Conservation (phyloP, 1,139 yeast species). For the Taphrina sp. region DNA sequence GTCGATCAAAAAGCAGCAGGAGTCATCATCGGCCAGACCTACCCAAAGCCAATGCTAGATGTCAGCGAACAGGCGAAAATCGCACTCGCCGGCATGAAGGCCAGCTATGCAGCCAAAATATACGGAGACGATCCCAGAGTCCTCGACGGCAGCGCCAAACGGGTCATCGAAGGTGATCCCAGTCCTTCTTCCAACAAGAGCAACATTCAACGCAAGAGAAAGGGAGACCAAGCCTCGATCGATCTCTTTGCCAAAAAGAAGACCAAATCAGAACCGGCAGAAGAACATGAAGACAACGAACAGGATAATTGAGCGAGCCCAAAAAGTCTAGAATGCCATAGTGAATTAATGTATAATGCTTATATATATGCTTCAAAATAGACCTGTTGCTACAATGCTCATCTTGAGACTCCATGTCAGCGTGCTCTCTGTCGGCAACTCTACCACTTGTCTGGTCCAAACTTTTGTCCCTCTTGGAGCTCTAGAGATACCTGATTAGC, state of each 20-base stretch:
- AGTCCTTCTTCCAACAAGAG: not conserved
- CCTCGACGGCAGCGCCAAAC: constrained; percentile 3
- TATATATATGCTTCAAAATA: not conserved
- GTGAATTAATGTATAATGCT: not conserved
- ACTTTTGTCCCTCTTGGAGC: too few species aligned
- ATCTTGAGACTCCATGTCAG: too few species aligned
- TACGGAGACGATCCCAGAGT: constrained; percentile 15
- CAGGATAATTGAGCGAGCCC: constrained; percentile 12
- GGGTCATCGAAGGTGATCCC: not conserved
- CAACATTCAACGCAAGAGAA: constrained; percentile 14
- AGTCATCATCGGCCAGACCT: constrained; percentile 9
- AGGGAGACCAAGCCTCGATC: constrained; percentile 21
- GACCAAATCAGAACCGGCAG: constrained; percentile 10
- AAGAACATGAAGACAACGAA: constrained; percentile 24
- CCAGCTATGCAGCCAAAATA: constrained; percentile 19
- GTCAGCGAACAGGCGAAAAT: constrained; percentile 20
- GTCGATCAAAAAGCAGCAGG: constrained; percentile 21
- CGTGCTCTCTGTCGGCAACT: too few species aligned
- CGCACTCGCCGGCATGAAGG: constrained; percentile 27
- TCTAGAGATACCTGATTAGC: too few species aligned
- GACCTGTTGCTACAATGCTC: too few species aligned
- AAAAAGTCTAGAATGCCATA: too few species aligned
- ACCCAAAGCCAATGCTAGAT: constrained; percentile 30
- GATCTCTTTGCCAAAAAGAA: constrained; percentile 18
- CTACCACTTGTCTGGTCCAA: too few species aligned